A percentile compares a stretch with the other conserved stretches of the same genome.
phyloP scores from a whole-genome alignment of 441 rosid species.

The Iberis amara region DNA sequence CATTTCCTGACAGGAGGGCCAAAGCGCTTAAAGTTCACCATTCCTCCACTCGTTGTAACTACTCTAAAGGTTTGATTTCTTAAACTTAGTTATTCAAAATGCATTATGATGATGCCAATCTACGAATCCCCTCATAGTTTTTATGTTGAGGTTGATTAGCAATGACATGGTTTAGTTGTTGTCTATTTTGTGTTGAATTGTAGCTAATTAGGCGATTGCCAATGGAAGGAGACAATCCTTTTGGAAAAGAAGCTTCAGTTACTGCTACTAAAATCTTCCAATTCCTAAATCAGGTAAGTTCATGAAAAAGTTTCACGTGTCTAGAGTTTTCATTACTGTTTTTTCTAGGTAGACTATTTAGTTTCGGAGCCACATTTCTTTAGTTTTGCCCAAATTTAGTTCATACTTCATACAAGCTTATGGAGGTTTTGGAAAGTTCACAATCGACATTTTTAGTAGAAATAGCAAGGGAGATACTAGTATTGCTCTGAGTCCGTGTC shows the following conservation, averaged over 20 bases:
- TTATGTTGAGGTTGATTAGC: not conserved
- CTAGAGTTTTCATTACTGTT: constrained; percentile 8
- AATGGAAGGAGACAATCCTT: constrained; percentile 84
- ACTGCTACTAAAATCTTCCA: constrained; percentile 83
- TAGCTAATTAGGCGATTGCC: constrained; percentile 83
- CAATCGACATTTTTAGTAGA: too few relatives aligned
- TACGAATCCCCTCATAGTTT: too few relatives aligned
- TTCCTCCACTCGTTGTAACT: constrained; percentile 85
- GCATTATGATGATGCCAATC: not conserved
- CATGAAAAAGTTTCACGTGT: constrained; percentile 7
- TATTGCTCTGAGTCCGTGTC: too few relatives aligned
- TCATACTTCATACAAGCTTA: not conserved
- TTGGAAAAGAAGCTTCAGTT: constrained; percentile 74
- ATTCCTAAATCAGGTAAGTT: constrained; percentile 76
- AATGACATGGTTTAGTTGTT: not conserved
- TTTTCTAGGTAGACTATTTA: not conserved
- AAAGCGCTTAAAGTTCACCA: constrained; percentile 75
- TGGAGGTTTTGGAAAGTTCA: not conserved
- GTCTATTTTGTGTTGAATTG: constrained; percentile 18
- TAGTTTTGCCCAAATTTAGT: constrained; percentile 3
- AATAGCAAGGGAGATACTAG: too few relatives aligned
- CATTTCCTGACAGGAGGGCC: constrained; percentile 87
- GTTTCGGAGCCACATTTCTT: not conserved
- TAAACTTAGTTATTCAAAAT: constrained; percentile 14
- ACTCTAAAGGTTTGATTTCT: constrained; percentile 68